Percentiles rank a stretch among this genome's conserved stretches.
These are phyloP conservation scores for Elaeis oleifera DNA, from an alignment of 202 grass and related monocot species.

Conservation along the genomic window DNA sequence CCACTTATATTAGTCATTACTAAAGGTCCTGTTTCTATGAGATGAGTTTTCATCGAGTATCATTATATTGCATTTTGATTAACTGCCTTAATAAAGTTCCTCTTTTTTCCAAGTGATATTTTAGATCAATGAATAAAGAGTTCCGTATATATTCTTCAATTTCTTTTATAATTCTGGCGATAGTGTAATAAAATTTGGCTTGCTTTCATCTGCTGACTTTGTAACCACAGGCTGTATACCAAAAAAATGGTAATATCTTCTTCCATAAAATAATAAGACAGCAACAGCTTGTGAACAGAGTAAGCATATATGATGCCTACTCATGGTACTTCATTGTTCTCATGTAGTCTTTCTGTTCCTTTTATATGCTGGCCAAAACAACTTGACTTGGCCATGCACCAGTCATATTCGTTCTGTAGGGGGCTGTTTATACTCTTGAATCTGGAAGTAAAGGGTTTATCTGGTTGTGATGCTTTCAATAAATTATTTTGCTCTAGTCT, in stretches of 20 bases:
- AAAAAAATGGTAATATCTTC: constrained; percentile 65
- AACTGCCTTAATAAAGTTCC: no score
- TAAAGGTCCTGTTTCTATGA: no score
- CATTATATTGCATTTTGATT: no score
- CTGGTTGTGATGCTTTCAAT: no score
- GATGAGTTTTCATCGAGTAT: no score
- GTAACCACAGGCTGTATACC: constrained; percentile 43
- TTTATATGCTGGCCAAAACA: constrained; percentile 35
- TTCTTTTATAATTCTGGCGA: not conserved
- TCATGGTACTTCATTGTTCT: not conserved
- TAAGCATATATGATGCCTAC: constrained; percentile 14
- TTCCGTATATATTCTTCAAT: not conserved
- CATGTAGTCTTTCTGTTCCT: not conserved
- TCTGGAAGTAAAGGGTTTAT: no score
- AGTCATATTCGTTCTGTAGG: no score
- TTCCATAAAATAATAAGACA: constrained; percentile 46
- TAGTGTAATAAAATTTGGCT: no score
- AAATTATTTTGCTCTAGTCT: no score
- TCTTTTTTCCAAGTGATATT: no score
- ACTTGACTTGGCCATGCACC: constrained; percentile 28
- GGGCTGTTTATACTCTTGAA: no score
- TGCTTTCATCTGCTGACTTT: not conserved
- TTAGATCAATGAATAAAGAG: not conserved
- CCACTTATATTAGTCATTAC: no score
- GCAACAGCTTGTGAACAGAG: constrained; percentile 51